phyloP scores from a whole-genome alignment of 139 green algal species.

The Chlorella sorokiniana region DNA sequence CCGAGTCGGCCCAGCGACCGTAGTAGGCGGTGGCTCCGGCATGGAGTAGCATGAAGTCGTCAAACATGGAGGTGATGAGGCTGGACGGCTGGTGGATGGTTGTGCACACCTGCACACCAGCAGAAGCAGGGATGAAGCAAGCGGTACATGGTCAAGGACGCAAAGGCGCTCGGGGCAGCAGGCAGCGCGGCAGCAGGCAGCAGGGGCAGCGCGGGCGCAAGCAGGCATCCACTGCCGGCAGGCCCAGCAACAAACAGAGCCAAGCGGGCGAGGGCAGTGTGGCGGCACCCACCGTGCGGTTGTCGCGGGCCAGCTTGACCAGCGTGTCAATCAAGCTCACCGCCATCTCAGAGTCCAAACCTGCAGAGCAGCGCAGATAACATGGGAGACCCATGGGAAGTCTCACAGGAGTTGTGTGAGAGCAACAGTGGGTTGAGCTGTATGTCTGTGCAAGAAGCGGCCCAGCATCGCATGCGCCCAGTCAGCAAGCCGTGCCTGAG shows the following conservation, averaged over 20 bases:
- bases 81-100: slow-evolving; percentile 81
- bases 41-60: slow-evolving; percentile 79
- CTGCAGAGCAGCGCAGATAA: slow-evolving; percentile 10
- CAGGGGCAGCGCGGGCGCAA: no score
- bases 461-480: no score
- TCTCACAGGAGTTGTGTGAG: neutral
- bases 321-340: slow-evolving; percentile 58
- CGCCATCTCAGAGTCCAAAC: slow-evolving; percentile 81
- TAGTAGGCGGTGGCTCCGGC: slow-evolving; percentile 58
- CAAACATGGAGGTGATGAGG: slow-evolving; percentile 62
- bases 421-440: neutral
- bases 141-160: neutral
- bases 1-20: slow-evolving; percentile 60
- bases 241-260: neutral
- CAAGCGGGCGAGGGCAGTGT: neutral
- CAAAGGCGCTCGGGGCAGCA: neutral
- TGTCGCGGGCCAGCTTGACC: slow-evolving; percentile 49
- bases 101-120: slow-evolving; percentile 12
- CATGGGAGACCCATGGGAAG: neutral
- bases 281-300: slow-evolving; percentile 53
- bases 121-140: neutral
- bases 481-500: slow-evolving; percentile 13
- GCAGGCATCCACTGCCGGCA: neutral
- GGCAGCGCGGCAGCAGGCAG: neutral
- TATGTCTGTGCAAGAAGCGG: no score